Conservation (phyloP, 129 eudicot genomes). For the Artemisia argyi region DNA sequence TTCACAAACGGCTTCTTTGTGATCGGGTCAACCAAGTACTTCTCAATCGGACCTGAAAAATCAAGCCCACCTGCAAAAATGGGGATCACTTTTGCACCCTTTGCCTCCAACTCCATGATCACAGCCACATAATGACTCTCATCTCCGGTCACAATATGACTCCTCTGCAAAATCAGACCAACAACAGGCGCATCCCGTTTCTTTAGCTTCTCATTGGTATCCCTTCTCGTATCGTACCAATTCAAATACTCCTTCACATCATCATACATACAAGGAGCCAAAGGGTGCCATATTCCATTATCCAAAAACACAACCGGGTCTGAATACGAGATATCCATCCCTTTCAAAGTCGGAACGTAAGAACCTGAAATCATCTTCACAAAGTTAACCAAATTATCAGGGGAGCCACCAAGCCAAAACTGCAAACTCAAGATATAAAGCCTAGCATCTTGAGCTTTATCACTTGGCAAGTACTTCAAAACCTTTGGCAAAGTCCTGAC, state of each 20-base stretch:
- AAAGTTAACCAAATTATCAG: conserved; percentile 91
- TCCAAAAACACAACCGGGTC: conserved; percentile 97
- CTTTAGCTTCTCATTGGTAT: conserved; percentile 84
- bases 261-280: conserved; percentile 99
- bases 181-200: conserved; percentile 63
- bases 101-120: conserved; percentile 96
- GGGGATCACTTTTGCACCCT: conserved; percentile 94
- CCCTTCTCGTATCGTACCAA: conserved; percentile 96
- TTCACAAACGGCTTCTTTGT: conserved; percentile 87
- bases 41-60: conserved; percentile 94
- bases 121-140: conserved; percentile 98
- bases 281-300: conserved; percentile 94
- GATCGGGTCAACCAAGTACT: conserved; percentile 78
- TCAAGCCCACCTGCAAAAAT: conserved; percentile 98
- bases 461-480: conserved; percentile 92
- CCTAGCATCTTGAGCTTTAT: conserved; percentile 98
- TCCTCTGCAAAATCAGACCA: conserved; percentile 86
- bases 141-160: conserved; percentile 98
- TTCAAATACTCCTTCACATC: conserved; percentile 98
- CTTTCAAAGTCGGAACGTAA: conserved; percentile 86
- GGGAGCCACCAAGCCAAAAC: conserved; percentile 99
- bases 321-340: conserved; percentile 67
- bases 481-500: conserved; percentile 97
- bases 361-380: conserved; percentile 93
- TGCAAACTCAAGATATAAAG: conserved; percentile 89